Conservation (phyloP, 805 yeast species). For the Candida nanaspora region DNA sequence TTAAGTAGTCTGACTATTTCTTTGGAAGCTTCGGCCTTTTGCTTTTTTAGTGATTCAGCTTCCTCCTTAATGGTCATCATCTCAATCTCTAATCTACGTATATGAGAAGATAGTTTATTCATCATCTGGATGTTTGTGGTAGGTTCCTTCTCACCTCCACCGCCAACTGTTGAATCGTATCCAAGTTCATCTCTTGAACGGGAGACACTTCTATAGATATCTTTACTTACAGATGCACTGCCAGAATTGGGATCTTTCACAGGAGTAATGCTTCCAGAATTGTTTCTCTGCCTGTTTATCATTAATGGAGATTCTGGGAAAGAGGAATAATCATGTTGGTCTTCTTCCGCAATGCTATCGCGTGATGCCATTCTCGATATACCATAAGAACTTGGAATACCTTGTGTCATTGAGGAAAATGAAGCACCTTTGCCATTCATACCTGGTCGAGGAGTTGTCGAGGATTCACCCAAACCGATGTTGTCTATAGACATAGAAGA, state of each 20-base stretch:
- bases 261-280: not conserved
- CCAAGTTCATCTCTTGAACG: constrained; percentile 12
- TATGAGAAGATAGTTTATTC: constrained; percentile 66
- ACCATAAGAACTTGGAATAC: constrained; percentile 1
- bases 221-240: not conserved
- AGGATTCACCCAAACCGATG: constrained; percentile 41
- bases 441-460: constrained; percentile 32
- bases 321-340: not conserved
- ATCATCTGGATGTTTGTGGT: constrained; percentile 48
- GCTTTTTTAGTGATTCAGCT: constrained; percentile 40
- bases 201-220: not conserved
- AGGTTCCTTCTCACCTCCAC: constrained; percentile 9
- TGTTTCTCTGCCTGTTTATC: not conserved
- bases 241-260: not conserved
- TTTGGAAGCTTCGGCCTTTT: constrained; percentile 59
- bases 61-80: constrained; percentile 59
- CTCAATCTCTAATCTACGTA: constrained; percentile 78
- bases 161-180: constrained; percentile 15
- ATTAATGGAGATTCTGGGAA: not conserved
- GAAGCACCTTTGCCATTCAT: constrained; percentile 2
- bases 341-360: not conserved
- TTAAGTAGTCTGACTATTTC: constrained; percentile 58
- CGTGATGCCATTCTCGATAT: not conserved
- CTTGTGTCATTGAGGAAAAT: constrained; percentile 9
- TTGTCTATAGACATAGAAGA: constrained; percentile 21